A percentile compares a stretch with the other conserved stretches of the same genome.
Evolutionary conservation across 139 green algal genomes (phyloP).

Genomic region (Nannochloris sp.): DNA sequence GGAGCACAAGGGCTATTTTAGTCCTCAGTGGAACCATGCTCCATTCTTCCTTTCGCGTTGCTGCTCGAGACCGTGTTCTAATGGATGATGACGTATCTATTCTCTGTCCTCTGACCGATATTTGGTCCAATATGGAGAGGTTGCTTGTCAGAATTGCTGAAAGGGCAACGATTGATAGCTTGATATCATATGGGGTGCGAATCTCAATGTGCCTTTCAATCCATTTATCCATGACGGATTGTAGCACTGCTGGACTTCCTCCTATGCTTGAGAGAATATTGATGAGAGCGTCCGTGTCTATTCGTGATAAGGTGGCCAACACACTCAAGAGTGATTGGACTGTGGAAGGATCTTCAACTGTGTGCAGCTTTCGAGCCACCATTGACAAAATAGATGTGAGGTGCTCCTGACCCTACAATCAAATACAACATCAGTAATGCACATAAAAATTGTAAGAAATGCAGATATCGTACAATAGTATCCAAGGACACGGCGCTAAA

Average conservation of each 20-base stretch:
- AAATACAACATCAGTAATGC: neutral
- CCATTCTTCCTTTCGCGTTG: constrained; percentile 33
- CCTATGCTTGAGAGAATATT: constrained; percentile 30
- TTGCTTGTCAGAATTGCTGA: constrained; percentile 30
- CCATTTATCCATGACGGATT: constrained; percentile 39
- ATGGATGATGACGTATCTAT: constrained; percentile 38
- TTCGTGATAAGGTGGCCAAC: constrained; percentile 32
- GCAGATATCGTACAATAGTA: constrained; percentile 1
- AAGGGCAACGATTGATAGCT: constrained; percentile 45
- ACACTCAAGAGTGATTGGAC: constrained; percentile 41
- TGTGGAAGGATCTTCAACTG: constrained; percentile 23
- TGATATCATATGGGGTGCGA: constrained; percentile 44
- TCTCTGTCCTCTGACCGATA: constrained; percentile 39
- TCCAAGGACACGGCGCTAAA: constrained; percentile 23
- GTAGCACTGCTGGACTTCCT: constrained; percentile 7
- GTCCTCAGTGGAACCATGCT: constrained; percentile 28
- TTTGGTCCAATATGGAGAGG: constrained; percentile 13
- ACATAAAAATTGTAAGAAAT: constrained; percentile 13
- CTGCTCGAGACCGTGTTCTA: constrained; percentile 32
- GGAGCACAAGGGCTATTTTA: constrained; percentile 38
- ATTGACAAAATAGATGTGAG: constrained; percentile 31
- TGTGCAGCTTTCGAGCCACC: constrained; percentile 29
- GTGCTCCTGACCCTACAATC: neutral
- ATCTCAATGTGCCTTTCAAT: constrained; percentile 49
- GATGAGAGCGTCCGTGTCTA: constrained; percentile 26